A percentile compares a stretch with the other conserved stretches of the same genome.
These are phyloP conservation scores for Trichoderma simmonsii DNA, from an alignment of 2,329 filamentous ascomycete species.

Conservation along the genomic window DNA sequence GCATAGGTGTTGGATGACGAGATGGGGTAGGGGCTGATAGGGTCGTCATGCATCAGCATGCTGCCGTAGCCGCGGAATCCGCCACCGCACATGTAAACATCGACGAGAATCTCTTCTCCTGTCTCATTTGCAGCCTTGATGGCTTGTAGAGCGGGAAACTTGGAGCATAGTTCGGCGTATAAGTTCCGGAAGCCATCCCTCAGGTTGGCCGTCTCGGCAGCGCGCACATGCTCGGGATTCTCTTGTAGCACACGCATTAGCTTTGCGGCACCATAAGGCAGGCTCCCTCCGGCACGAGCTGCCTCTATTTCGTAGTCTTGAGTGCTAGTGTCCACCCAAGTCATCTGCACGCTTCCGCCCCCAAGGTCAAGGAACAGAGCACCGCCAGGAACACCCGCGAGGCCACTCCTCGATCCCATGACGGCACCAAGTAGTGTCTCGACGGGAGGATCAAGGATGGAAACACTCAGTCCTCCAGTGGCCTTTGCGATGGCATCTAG, in stretches of 20 bases:
- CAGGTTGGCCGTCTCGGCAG: conserved; percentile 53
- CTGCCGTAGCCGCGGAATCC: conserved; percentile 91
- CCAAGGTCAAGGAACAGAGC: conserved; percentile 86
- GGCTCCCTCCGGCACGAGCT: conserved; percentile 52
- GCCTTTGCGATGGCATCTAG: conserved; percentile 58
- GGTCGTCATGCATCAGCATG: conserved; percentile 76
- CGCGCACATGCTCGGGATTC: conserved; percentile 38
- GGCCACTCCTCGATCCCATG: conserved; percentile 75
- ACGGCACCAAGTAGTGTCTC: conserved; percentile 78
- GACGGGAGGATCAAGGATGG: conserved; percentile 71
- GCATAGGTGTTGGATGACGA: conserved; percentile 77
- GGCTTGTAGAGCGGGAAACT: conserved; percentile 49
- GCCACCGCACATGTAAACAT: conserved; percentile 83
- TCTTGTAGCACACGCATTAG: conserved; percentile 49
- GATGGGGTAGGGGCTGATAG: conserved; percentile 75
- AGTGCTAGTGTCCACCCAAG: conserved; percentile 53
- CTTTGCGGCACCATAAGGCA: conserved; percentile 61
- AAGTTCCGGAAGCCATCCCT: conserved; percentile 56
- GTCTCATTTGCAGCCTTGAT: conserved; percentile 36
- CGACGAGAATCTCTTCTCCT: conserved; percentile 45
- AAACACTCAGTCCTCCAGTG: conserved; percentile 64
- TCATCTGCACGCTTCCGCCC: conserved; percentile 66
- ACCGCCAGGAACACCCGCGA: conserved; percentile 56
- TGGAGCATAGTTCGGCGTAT: conserved; percentile 50
- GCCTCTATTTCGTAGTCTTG: conserved; percentile 50